A percentile compares a stretch with the other conserved stretches of the same genome.
phyloP scores from a whole-genome alignment of 352 stramenopile genomes.

The Globisporangium abappressorium region DNA sequence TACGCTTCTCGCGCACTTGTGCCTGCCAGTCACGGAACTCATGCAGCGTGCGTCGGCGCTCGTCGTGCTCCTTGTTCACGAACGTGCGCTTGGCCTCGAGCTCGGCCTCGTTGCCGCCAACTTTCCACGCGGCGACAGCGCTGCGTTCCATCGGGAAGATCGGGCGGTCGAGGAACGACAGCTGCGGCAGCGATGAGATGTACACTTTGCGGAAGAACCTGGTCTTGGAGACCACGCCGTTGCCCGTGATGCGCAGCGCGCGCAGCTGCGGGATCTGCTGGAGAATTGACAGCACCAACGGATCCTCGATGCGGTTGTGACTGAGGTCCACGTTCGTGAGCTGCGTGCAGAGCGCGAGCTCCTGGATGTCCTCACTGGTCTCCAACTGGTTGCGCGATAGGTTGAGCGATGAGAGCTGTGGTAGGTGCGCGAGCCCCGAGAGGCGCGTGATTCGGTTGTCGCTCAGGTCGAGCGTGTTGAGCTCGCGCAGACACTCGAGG shows the following conservation, averaged over 20 bases:
- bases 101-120: slow-evolving; percentile 89
- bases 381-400: slow-evolving; percentile 88
- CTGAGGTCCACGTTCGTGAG: slow-evolving; percentile 92
- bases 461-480: slow-evolving; percentile 26
- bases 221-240: slow-evolving; percentile 89
- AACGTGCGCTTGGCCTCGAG: slow-evolving; percentile 63
- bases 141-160: slow-evolving; percentile 92
- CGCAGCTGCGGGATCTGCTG: slow-evolving; percentile 76
- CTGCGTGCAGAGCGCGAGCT: slow-evolving; percentile 65
- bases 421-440: slow-evolving; percentile 64
- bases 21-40: slow-evolving; percentile 82
- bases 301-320: slow-evolving; percentile 89
- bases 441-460: slow-evolving; percentile 89
- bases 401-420: slow-evolving; percentile 85
- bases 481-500: slow-evolving; percentile 2
- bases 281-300: slow-evolving; percentile 76
- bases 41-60: slow-evolving; percentile 57
- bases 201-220: slow-evolving; percentile 93
- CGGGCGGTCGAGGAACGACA: slow-evolving; percentile 93
- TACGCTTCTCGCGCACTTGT: slow-evolving; percentile 56
- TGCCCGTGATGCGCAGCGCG: slow-evolving; percentile 81
- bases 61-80: slow-evolving; percentile 76
- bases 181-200: slow-evolving; percentile 73
- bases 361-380: slow-evolving; percentile 58
- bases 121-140: slow-evolving; percentile 81